A percentile compares a stretch with the other conserved stretches of the same genome.
These are phyloP conservation scores for Chalara sp. DNA, from an alignment of 2,329 filamentous ascomycete species.

Conservation along the genomic window DNA sequence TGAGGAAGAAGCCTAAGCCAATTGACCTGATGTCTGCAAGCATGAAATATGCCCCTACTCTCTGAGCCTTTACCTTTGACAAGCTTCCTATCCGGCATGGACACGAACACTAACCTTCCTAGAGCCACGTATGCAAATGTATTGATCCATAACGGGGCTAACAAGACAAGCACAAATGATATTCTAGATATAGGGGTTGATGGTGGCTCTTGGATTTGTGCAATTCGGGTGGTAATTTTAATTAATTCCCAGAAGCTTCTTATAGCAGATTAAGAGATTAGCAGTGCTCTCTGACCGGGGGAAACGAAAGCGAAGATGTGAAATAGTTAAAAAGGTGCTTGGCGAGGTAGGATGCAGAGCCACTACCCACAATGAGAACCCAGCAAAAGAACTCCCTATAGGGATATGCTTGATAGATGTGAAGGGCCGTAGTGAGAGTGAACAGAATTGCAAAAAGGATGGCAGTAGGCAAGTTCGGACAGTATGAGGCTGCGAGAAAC, in stretches of 20 bases:
- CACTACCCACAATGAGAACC: slow-evolving; percentile 30
- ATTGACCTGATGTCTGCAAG: not conserved
- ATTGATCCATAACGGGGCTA: not conserved
- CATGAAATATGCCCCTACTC: not conserved
- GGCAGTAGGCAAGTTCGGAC: slow-evolving; percentile 27
- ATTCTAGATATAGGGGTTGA: not conserved
- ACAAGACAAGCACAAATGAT: not conserved
- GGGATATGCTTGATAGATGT: slow-evolving; percentile 26
- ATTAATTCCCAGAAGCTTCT: not conserved
- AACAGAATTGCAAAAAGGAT: slow-evolving; percentile 28
- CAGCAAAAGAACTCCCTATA: slow-evolving; percentile 31
- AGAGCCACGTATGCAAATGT: not conserved
- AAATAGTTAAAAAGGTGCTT: no score
- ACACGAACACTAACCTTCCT: not conserved
- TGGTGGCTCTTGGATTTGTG: not conserved
- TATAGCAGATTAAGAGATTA: no score
- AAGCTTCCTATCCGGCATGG: not conserved
- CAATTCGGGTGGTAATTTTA: not conserved
- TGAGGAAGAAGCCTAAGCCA: no score
- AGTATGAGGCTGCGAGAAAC: no score
- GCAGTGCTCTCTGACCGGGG: no score
- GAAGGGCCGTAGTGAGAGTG: slow-evolving; percentile 18
- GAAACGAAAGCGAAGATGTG: no score
- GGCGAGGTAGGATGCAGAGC: no score
- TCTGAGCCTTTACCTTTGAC: not conserved